Evolutionary conservation across 2,329 filamentous ascomycete species (phyloP).

Genomic region (Albophoma yamanashiensis): DNA sequence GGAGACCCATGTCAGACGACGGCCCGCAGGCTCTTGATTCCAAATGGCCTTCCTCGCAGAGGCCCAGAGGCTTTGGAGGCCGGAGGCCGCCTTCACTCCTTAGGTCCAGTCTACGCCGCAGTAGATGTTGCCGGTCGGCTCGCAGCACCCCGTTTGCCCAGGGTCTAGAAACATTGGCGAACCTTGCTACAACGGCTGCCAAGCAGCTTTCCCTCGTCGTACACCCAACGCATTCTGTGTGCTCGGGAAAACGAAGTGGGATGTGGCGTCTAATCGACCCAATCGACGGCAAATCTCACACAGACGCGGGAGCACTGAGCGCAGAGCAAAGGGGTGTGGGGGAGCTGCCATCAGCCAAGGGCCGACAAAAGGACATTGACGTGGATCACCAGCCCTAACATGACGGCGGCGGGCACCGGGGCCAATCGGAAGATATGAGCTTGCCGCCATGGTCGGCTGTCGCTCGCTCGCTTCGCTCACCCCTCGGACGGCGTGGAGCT

Average conservation of each 20-base stretch:
- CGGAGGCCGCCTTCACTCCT: background rate
- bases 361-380: constrained; percentile 19
- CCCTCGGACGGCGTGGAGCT: background rate
- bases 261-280: constrained; percentile 19
- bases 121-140: background rate
- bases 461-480: background rate
- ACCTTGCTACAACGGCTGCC: no score
- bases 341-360: background rate
- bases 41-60: background rate
- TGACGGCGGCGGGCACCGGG: constrained; percentile 9
- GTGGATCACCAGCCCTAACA: constrained; percentile 17
- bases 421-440: constrained; percentile 20
- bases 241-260: background rate
- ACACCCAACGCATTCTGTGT: no score
- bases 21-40: background rate
- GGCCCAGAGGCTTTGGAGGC: background rate
- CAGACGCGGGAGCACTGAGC: background rate
- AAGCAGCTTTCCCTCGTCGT: no score
- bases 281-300: constrained; percentile 10
- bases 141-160: background rate
- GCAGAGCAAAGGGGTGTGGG: background rate
- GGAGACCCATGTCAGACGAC: background rate
- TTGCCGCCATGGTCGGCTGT: constrained; percentile 4
- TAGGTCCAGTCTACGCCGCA: background rate
- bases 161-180: background rate